phyloP scores from a whole-genome alignment of 148 eudicot genomes.

The Rhododendron henanense region DNA sequence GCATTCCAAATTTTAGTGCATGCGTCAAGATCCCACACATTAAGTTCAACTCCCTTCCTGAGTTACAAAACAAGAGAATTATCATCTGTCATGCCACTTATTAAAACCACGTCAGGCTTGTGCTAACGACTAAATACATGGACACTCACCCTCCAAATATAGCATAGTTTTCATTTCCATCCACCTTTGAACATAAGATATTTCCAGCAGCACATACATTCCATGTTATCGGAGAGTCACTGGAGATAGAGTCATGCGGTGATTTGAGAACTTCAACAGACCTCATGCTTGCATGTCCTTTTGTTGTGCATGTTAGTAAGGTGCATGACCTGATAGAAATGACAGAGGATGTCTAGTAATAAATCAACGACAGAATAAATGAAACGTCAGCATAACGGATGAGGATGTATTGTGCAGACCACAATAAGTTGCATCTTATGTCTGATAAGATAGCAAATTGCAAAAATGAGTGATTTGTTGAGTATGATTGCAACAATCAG shows the following conservation, averaged over 20 bases:
- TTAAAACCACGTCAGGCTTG: background rate
- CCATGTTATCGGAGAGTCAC: slow-evolving; percentile 42
- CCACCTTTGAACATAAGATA: slow-evolving; percentile 60
- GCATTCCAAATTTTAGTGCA: slow-evolving; percentile 70
- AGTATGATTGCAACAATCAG: background rate
- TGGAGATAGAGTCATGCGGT: slow-evolving; percentile 17
- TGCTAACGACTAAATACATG: background rate
- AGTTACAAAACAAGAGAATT: slow-evolving; percentile 1
- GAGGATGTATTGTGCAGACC: background rate
- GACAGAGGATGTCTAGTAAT: background rate
- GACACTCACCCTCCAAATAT: slow-evolving; percentile 83
- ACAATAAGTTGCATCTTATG: background rate
- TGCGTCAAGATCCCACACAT: slow-evolving; percentile 58
- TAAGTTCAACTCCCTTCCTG: slow-evolving; percentile 94
- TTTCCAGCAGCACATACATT: slow-evolving; percentile 60
- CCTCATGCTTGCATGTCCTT: slow-evolving; percentile 64
- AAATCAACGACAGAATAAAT: background rate
- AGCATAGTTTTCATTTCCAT: slow-evolving; percentile 63
- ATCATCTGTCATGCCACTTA: slow-evolving; percentile 1
- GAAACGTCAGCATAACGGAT: background rate
- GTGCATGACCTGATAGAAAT: slow-evolving; percentile 54
- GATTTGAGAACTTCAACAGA: slow-evolving; percentile 34
- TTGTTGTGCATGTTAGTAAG: slow-evolving; percentile 70
- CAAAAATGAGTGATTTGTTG: background rate
- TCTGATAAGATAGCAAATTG: background rate